Conservation (phyloP, 257 asterid species). For the Anisodus tanguticus region DNA sequence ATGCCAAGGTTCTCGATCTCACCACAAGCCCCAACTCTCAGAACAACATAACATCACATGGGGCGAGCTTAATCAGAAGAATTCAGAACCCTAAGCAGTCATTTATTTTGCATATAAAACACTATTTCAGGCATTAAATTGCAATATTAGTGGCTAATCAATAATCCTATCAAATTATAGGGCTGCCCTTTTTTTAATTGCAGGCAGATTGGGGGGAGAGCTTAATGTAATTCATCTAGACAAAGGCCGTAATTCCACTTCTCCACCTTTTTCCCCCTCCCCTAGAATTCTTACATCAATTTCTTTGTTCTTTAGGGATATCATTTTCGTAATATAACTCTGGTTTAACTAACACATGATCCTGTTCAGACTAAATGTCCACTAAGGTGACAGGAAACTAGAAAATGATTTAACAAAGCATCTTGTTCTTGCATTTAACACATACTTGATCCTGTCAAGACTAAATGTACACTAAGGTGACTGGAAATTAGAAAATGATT, state of each 20-base stretch:
- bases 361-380: neutral
- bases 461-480: too few relatives aligned
- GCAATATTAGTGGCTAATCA: conserved; percentile 9
- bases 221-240: neutral
- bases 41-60: conserved; percentile 13
- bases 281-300: neutral
- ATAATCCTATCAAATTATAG: neutral
- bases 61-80: neutral
- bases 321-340: conserved; percentile 10
- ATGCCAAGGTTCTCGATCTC: conserved; percentile 5
- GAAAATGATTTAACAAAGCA: neutral
- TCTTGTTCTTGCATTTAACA: too few relatives aligned
- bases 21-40: neutral
- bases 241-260: neutral
- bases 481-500: neutral
- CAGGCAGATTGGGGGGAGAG: neutral
- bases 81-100: neutral
- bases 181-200: neutral
- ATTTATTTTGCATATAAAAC: conserved; percentile 7
- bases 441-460: too few relatives aligned
- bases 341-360: conserved; percentile 14
- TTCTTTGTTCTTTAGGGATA: conserved; percentile 6
- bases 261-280: neutral
- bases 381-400: neutral
- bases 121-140: conserved; percentile 20